phyloP scores from a whole-genome alignment of 2,329 filamentous ascomycete species.

The Fusarium buharicum region DNA sequence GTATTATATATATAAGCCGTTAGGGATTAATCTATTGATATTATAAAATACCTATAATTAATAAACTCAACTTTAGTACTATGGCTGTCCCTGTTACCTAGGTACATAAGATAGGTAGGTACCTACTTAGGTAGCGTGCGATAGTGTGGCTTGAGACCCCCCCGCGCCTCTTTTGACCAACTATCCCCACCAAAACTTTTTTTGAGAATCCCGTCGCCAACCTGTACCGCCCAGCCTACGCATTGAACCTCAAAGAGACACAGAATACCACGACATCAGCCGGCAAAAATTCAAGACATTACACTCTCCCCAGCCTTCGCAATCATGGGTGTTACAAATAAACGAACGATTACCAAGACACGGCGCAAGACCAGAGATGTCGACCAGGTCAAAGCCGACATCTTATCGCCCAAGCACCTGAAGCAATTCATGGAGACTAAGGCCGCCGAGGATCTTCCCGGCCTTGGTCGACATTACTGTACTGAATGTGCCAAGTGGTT shows the following conservation, averaged over 20 bases:
- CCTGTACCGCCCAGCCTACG: constrained; percentile 21
- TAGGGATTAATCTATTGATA: too few relatives aligned
- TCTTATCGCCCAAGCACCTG: constrained; percentile 82
- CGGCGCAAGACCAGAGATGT: constrained; percentile 83
- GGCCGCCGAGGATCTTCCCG: constrained; percentile 86
- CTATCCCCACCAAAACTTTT: constrained; percentile 40
- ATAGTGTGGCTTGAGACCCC: constrained; percentile 5
- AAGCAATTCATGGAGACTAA: constrained; percentile 81
- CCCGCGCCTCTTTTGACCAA: constrained; percentile 6
- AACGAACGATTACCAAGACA: constrained; percentile 77
- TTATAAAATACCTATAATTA: too few relatives aligned
- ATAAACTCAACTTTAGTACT: too few relatives aligned
- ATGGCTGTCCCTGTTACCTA: too few relatives aligned
- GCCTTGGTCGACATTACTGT: constrained; percentile 87
- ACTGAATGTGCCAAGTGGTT: constrained; percentile 97
- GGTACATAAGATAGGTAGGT: too few relatives aligned
- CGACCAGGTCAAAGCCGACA: constrained; percentile 89
- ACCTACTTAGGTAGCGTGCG: too few relatives aligned
- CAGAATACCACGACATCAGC: constrained; percentile 2
- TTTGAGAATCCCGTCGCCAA: constrained; percentile 38
- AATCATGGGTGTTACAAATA: constrained; percentile 74
- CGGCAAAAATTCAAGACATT: neutral
- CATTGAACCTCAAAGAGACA: constrained; percentile 7
- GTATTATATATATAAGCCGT: too few relatives aligned
- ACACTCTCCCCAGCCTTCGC: neutral